Evolutionary conservation across 202 grass and related monocot genomes (phyloP).

Genomic region (Bolboschoenoplectus hybrid): DNA sequence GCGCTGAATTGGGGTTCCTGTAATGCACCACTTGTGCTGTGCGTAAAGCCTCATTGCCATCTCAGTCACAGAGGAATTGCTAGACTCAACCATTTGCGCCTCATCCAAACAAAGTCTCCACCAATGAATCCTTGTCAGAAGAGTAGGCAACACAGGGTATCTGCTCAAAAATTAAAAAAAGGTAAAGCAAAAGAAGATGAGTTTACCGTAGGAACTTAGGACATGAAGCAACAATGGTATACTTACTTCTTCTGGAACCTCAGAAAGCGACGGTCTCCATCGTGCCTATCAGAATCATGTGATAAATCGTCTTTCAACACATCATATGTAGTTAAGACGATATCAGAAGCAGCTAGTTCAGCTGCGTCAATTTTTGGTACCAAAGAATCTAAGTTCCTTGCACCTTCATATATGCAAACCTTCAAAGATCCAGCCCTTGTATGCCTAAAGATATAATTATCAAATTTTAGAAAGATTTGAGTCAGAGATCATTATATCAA

Average conservation of each 20-base stretch:
- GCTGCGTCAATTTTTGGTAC: slow-evolving; percentile 51
- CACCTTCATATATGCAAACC: slow-evolving; percentile 94
- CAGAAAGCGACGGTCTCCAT: slow-evolving; percentile 83
- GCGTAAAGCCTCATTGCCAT: slow-evolving; percentile 94
- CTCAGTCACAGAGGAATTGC: slow-evolving; percentile 78
- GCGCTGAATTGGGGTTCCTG: slow-evolving; percentile 90
- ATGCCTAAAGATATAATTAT: slow-evolving; percentile 66
- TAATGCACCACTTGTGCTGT: slow-evolving; percentile 81
- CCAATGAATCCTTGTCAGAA: slow-evolving; percentile 90
- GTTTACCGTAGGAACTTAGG: background rate
- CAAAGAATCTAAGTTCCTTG: slow-evolving; percentile 58
- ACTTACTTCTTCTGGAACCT: slow-evolving; percentile 89
- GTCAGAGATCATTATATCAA: slow-evolving; percentile 14
- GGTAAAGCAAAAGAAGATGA: background rate
- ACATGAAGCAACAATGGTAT: background rate
- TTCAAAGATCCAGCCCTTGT: slow-evolving; percentile 81
- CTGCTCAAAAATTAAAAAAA: slow-evolving; percentile 42
- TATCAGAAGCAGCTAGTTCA: slow-evolving; percentile 73
- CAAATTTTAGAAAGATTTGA: slow-evolving; percentile 29
- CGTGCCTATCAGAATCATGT: slow-evolving; percentile 90
- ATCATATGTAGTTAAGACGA: slow-evolving; percentile 99
- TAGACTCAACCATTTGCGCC: slow-evolving; percentile 93
- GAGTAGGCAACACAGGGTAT: slow-evolving; percentile 86
- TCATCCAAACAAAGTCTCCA: slow-evolving; percentile 99
- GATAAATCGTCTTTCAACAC: slow-evolving; percentile 96